Base-by-base conservation (phyloP, 2,329 filamentous ascomycete genomes). In the Fusarium torreyae region DNA sequence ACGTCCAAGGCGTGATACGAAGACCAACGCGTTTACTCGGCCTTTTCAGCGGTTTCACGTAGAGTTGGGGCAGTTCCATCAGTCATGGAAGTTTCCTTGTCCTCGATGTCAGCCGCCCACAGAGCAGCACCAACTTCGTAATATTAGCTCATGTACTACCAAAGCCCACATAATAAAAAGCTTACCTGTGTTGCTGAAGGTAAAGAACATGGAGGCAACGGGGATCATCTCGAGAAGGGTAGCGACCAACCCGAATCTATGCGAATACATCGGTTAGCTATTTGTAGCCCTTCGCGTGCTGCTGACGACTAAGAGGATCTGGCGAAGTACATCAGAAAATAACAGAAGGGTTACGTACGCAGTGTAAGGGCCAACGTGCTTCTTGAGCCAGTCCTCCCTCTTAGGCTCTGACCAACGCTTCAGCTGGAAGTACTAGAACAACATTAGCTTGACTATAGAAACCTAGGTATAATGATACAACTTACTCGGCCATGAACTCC, bases 61-160 rank as follows among this genome's bases (percentile, higher is more conserved):
- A 88, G 76, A 15, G 75, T 79, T 2, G 86, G 85, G n/a, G 85
- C 85, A 15, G 85, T 87, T 63, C 82, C 79, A 53, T 81, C 76
- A 11, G 82, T 81, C 84, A 87, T 87, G 40, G 79, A 77, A 11
- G 79, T 83, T 57, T 83, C 81, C 71, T 85, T 84, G 28, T 80
- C 78, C 78, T 97, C 94, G 61, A 97, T 88, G 78, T 97, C 94
- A 18, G 93, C 92, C 40, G 95, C 94, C 94, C 94, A 98, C n/a
- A 98, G 82, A 9, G 95, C 95, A 55, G 94, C 95, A 9, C 94
- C 95, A 61, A 97, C 94, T 90, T 20, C 3, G 31, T 20, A 6
- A 22, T 7, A 54, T 75, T 44, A 75, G 64, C 26, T 58, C 18
- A 5, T 28, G 6, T 39, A 43, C 38, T 14, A 20, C 4, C 7